Percentiles rank a stretch among this genome's conserved stretches.
Evolutionary conservation across 1,284 basidiomycete genomes (phyloP).

Genomic region (Naganishia albida): DNA sequence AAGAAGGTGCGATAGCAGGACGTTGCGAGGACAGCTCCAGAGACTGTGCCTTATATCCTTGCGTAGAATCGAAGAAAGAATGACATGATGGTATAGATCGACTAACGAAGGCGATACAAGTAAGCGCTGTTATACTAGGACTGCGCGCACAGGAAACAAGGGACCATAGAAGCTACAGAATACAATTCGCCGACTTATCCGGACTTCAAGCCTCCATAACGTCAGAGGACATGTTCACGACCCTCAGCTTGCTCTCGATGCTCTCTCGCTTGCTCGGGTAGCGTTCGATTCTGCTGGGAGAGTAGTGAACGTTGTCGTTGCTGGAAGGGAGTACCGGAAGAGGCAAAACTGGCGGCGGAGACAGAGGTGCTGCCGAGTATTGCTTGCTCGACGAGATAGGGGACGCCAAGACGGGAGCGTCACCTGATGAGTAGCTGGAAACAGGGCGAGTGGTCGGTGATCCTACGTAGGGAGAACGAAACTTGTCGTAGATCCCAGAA

Average conservation of each 20-base stretch:
- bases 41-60: too few relatives aligned
- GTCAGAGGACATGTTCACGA: slow-evolving; percentile 37
- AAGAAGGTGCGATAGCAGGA: too few relatives aligned
- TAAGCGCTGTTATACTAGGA: neutral
- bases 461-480: slow-evolving; percentile 35
- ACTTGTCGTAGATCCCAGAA: slow-evolving; percentile 33
- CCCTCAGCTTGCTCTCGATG: slow-evolving; percentile 39
- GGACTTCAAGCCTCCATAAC: neutral
- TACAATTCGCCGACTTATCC: too few relatives aligned
- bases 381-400: slow-evolving; percentile 20
- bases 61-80: too few relatives aligned
- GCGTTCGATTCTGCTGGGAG: slow-evolving; percentile 28
- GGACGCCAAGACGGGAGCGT: slow-evolving; percentile 13
- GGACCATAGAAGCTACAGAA: too few relatives aligned
- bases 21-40: too few relatives aligned
- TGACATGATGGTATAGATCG: neutral
- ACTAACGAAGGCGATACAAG: slow-evolving; percentile 8
- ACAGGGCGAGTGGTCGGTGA: slow-evolving; percentile 35
- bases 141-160: neutral
- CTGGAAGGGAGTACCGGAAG: neutral
- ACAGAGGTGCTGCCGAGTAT: slow-evolving; percentile 26
- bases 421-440: slow-evolving; percentile 35
- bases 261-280: slow-evolving; percentile 28
- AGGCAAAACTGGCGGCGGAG: slow-evolving; percentile 4
- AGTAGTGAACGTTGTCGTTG: slow-evolving; percentile 10